phyloP scores from a whole-genome alignment of 352 stramenopile species.

The Phytophthora pisi region DNA sequence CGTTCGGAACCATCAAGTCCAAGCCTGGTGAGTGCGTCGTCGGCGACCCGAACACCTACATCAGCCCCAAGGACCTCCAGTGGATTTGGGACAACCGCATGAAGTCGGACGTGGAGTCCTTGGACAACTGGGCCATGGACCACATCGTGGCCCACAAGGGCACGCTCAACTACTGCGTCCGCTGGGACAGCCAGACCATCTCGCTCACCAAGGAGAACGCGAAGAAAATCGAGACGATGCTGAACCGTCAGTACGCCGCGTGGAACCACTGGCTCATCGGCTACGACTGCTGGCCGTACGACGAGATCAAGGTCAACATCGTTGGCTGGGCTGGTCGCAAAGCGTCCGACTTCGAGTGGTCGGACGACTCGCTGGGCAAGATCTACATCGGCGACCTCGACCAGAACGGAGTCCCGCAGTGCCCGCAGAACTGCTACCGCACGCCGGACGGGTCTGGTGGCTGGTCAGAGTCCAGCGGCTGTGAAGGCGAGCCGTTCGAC shows the following conservation, averaged over 20 bases:
- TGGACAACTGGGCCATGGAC: slow-evolving; percentile 33
- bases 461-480: slow-evolving; percentile 6
- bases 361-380: slow-evolving; percentile 38
- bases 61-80: slow-evolving; percentile 15
- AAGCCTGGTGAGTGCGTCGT: slow-evolving; percentile 26
- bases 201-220: slow-evolving; percentile 39
- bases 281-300: slow-evolving; percentile 33
- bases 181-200: slow-evolving; percentile 41
- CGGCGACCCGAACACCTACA: slow-evolving; percentile 21
- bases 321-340: slow-evolving; percentile 23
- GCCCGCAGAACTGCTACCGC: slow-evolving; percentile 38
- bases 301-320: slow-evolving; percentile 34
- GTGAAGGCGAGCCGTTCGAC: no score
- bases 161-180: slow-evolving; percentile 47
- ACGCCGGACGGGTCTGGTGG: background rate
- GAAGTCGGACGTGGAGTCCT: background rate
- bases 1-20: slow-evolving; percentile 33
- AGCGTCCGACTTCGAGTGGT: slow-evolving; percentile 35
- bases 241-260: slow-evolving; percentile 29
- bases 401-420: slow-evolving; percentile 25
- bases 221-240: slow-evolving; percentile 45
- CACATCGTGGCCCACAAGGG: slow-evolving; percentile 40
- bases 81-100: slow-evolving; percentile 36
- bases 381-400: slow-evolving; percentile 35
- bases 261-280: slow-evolving; percentile 36